Percentiles rank a stretch among this genome's conserved stretches.
Evolutionary conservation across 345 rosid genomes (phyloP).

Genomic region (Nasturtium officinale): DNA sequence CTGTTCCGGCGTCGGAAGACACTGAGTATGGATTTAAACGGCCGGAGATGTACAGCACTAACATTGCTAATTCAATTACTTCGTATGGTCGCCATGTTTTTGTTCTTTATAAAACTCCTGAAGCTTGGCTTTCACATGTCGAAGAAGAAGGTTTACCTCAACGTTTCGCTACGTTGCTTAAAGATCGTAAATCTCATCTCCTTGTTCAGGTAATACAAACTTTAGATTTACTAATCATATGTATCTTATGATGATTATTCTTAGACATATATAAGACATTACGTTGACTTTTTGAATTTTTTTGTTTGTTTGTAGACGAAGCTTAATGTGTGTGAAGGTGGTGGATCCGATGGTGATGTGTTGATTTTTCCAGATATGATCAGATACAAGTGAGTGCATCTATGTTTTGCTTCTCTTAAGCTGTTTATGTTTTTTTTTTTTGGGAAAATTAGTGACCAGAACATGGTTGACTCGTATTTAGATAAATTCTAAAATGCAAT

Average conservation of each 20-base stretch:
- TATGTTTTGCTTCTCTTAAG: neutral
- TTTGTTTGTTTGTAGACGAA: constrained; percentile 49
- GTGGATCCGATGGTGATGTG: constrained; percentile 74
- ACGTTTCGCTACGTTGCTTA: constrained; percentile 60
- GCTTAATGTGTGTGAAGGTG: constrained; percentile 70
- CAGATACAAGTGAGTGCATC: constrained; percentile 69
- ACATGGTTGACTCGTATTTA: neutral
- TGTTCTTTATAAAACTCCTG: constrained; percentile 63
- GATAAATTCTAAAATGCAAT: neutral
- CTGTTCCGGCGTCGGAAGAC: constrained; percentile 55
- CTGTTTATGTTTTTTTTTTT: too few species aligned
- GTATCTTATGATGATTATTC: neutral
- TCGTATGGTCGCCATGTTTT: constrained; percentile 82
- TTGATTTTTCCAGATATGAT: constrained; percentile 88
- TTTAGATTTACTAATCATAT: neutral
- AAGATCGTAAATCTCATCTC: constrained; percentile 66
- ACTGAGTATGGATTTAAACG: constrained; percentile 75
- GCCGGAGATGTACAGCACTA: constrained; percentile 72
- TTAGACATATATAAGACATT: neutral
- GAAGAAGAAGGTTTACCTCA: constrained; percentile 77
- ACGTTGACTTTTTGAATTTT: neutral
- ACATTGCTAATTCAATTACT: constrained; percentile 66
- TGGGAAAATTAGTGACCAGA: neutral
- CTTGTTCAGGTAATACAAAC: constrained; percentile 52
- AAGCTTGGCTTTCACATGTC: constrained; percentile 66